Conservation (phyloP, 257 asterid genomes). For the Solanum pennellii region DNA sequence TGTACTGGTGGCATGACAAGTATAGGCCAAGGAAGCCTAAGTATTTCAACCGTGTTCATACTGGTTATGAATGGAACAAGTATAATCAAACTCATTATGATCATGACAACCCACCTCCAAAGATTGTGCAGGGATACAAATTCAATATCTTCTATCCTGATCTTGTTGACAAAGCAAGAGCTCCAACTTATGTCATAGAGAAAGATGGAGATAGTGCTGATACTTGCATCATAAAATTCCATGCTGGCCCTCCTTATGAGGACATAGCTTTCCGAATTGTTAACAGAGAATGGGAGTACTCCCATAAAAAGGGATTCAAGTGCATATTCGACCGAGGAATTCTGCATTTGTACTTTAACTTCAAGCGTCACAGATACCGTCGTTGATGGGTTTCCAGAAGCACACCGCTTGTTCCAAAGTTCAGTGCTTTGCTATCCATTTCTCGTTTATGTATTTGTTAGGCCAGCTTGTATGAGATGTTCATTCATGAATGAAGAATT, state of each 20-base stretch:
- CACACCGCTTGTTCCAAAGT: background rate
- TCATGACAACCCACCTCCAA: slow-evolving; percentile 85
- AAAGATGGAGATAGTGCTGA: slow-evolving; percentile 71
- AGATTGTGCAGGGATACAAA: slow-evolving; percentile 82
- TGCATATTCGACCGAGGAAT: slow-evolving; percentile 77
- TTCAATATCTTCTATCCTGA: slow-evolving; percentile 85
- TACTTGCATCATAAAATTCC: slow-evolving; percentile 72
- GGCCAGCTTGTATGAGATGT: background rate
- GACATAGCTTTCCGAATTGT: slow-evolving; percentile 78
- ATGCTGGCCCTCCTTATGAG: slow-evolving; percentile 88
- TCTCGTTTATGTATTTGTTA: background rate
- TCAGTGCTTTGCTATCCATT: background rate
- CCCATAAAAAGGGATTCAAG: slow-evolving; percentile 82
- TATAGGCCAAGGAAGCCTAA: slow-evolving; percentile 82
- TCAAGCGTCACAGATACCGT: slow-evolving; percentile 75
- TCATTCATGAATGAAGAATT: background rate
- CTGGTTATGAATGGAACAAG: slow-evolving; percentile 84
- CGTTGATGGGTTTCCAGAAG: slow-evolving; percentile 28
- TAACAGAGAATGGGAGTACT: slow-evolving; percentile 81
- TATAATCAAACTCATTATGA: slow-evolving; percentile 84
- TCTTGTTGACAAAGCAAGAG: slow-evolving; percentile 60
- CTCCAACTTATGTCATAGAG: slow-evolving; percentile 64
- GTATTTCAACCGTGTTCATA: slow-evolving; percentile 80
- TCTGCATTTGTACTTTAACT: slow-evolving; percentile 68
- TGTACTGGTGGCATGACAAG: slow-evolving; percentile 92